Percentiles rank a stretch among this genome's conserved stretches.
These are phyloP conservation scores for Cardamine occulta DNA, from an alignment of 345 rosid species.

Conservation along the genomic window DNA sequence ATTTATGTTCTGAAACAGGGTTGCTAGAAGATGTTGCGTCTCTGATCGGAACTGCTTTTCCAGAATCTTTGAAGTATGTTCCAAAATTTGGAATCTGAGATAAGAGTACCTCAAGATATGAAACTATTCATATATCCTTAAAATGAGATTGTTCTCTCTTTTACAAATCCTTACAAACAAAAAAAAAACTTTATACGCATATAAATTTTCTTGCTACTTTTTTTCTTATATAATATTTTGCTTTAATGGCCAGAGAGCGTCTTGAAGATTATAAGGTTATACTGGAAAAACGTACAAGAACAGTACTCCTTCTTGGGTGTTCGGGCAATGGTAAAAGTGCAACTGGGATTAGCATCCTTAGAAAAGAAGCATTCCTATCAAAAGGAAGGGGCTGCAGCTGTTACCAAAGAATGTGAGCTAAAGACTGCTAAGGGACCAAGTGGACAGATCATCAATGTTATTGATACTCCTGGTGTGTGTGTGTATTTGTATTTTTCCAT, in stretches of 20 bases:
- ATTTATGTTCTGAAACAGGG: background rate
- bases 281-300: background rate
- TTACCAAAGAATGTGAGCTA: conserved; percentile 10
- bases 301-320: background rate
- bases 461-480: conserved; percentile 58
- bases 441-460: conserved; percentile 65
- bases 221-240: too few relatives aligned
- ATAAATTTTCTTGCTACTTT: too few relatives aligned
- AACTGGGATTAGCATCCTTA: conserved; percentile 74
- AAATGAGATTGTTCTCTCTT: too few relatives aligned
- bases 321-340: conserved; percentile 85
- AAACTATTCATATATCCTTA: too few relatives aligned
- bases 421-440: conserved; percentile 40
- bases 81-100: too few relatives aligned
- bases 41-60: too few relatives aligned
- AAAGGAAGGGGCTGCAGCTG: conserved; percentile 38
- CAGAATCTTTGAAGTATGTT: too few relatives aligned
- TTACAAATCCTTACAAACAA: too few relatives aligned
- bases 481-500: background rate
- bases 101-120: too few relatives aligned
- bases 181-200: too few relatives aligned
- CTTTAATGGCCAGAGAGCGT: too few relatives aligned
- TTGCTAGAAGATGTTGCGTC: background rate
- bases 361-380: conserved; percentile 60
- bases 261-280: too few relatives aligned